Evolutionary conservation across 2,329 filamentous ascomycete genomes (phyloP), one percentile per base, ranked within the genome.

Genomic region (Neocucurbitaria cava): DNA sequence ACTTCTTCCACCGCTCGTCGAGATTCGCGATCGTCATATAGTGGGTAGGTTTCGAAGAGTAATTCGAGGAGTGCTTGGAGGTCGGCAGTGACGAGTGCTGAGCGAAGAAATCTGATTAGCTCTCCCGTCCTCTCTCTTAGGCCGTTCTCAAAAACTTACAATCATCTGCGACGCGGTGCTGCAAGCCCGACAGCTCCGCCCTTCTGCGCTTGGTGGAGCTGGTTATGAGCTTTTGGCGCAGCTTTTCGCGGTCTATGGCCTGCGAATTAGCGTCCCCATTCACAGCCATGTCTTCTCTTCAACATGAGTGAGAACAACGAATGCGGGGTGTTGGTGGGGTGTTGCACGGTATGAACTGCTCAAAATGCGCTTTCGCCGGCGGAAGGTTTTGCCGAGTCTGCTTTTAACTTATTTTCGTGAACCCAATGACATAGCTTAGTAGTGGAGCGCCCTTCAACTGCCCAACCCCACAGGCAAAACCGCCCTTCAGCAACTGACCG

Each of bases 21-120:
- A 40, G 95, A 98, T 61, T 86, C 81, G 67, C 93, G 87, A 78
- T 99, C 95, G 76, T 87, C 80, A 77, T 98, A 99, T 65, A 90
- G 87, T 57, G 91, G 86, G 72, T 97, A 92, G 46, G 93, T 97
- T 73, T 87, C 87, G 78, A 98, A 94, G 28, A 99, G 85, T 30
- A 92, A 80, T 57, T 86, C 83, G 59, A 96, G 79, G 47, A 95
- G 75, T 54, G 76, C 74, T 46, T 81, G 77, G 50, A 86, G 72
- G 44, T 79, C 76, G 35, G 75, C 62, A 28, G 69, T 57, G 38
- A 70, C 77, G 47, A 83, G 75, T 41, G 81, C 74, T 73, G 52
- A 28, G 40, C 55, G 26, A n/a, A 21, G 52, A 23, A 38, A n/a
- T 45, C 40, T 38, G 50, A 56, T 64, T 61, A 67, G 59, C 43